phyloP scores from a whole-genome alignment of 2,329 filamentous ascomycete genomes.

The Penicillium sp. region DNA sequence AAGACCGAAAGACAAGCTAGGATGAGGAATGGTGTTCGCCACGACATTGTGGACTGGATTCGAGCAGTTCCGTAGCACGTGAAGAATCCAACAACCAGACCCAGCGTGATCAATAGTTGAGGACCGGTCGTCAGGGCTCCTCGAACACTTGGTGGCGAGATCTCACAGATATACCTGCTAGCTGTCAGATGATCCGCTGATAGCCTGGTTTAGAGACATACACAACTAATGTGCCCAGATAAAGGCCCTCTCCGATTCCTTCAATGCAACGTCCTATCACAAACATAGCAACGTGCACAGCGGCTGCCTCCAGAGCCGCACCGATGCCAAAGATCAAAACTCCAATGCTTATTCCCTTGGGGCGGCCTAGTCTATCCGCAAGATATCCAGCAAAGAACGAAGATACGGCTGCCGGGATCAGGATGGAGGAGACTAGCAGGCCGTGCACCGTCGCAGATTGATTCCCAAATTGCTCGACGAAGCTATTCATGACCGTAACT shows the following conservation, averaged over 20 bases:
- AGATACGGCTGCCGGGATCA: conserved; percentile 62
- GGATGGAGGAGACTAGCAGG: conserved; percentile 63
- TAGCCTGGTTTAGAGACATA: conserved; percentile 23
- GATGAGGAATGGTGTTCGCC: conserved; percentile 62
- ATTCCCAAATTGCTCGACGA: conserved; percentile 55
- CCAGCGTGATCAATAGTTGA: conserved; percentile 58
- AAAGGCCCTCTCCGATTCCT: conserved; percentile 65
- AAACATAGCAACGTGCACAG: conserved; percentile 57
- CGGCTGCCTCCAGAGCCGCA: conserved; percentile 56
- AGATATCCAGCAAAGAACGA: conserved; percentile 64
- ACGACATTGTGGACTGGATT: conserved; percentile 56
- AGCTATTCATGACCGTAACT: conserved; percentile 63
- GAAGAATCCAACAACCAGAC: conserved; percentile 63
- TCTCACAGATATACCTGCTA: conserved; percentile 60
- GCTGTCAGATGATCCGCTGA: conserved; percentile 4
- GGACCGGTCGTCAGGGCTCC: conserved; percentile 59
- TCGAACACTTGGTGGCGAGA: conserved; percentile 57
- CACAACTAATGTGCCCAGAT: conserved; percentile 61
- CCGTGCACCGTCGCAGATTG: conserved; percentile 60
- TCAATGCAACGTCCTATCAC: conserved; percentile 59
- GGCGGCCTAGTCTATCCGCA: conserved; percentile 57
- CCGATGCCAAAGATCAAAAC: conserved; percentile 60
- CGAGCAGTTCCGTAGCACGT: conserved; percentile 61
- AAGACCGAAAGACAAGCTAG: conserved; percentile 48
- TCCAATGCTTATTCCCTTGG: conserved; percentile 56